Percentiles rank a stretch among this genome's conserved stretches.
Conservation (phyloP, 2,329 filamentous ascomycete genomes). For the Trichoderma arundinaceum region DNA sequence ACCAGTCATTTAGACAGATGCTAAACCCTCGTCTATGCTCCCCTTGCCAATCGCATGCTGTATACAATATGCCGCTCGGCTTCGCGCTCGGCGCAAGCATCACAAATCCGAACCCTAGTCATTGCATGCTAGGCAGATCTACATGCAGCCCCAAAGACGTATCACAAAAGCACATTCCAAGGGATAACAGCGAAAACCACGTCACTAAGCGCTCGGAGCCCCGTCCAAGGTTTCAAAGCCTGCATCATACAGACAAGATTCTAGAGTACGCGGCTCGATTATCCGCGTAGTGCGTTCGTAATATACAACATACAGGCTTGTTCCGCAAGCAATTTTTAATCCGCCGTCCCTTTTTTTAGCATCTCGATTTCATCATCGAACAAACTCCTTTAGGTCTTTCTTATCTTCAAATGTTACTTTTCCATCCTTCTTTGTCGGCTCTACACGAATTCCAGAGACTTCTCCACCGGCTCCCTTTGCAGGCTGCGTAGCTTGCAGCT, state of each 20-base stretch:
- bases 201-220: background rate
- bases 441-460: conserved; percentile 58
- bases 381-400: conserved; percentile 63
- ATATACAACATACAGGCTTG: conserved; percentile 27
- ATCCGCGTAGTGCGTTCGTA: conserved; percentile 5
- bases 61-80: background rate
- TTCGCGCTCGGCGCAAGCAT: background rate
- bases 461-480: conserved; percentile 38
- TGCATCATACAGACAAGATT: background rate
- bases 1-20: too few relatives aligned
- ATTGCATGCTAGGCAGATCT: too few relatives aligned
- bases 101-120: background rate
- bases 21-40: too few relatives aligned
- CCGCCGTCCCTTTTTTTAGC: background rate
- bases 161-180: conserved; percentile 3
- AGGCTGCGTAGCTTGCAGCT: conserved; percentile 34
- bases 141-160: too few relatives aligned
- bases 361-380: conserved; percentile 44
- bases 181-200: background rate
- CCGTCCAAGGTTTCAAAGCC: background rate
- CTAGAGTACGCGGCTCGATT: background rate
- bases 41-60: too few relatives aligned
- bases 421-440: conserved; percentile 63
- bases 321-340: conserved; percentile 14
- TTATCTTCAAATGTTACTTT: conserved; percentile 69